These are phyloP conservation scores for Penicillium lividum DNA, from an alignment of 495 filamentous ascomycete species.

Conservation along the genomic window DNA sequence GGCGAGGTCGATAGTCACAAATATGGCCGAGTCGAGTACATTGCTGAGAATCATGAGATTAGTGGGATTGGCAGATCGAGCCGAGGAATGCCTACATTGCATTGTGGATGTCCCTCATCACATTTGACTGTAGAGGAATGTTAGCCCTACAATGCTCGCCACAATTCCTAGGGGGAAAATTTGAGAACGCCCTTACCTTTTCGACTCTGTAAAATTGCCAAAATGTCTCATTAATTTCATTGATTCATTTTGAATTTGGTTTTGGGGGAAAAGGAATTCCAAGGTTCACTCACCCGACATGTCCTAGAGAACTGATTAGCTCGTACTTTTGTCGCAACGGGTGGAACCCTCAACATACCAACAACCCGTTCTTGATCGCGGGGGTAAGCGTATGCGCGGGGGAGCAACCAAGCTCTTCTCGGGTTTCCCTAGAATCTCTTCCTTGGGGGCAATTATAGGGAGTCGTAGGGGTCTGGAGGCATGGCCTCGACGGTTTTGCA, in stretches of 20 bases:
- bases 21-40: constrained; percentile 56
- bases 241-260: background rate
- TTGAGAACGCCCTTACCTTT: constrained; percentile 42
- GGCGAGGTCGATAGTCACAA: constrained; percentile 58
- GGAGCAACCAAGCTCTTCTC: constrained; percentile 35
- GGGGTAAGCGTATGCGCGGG: constrained; percentile 52
- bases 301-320: constrained; percentile 37
- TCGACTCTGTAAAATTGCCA: constrained; percentile 39
- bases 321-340: background rate
- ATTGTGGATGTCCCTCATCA: constrained; percentile 54
- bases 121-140: constrained; percentile 45
- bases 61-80: constrained; percentile 2
- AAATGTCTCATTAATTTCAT: constrained; percentile 10
- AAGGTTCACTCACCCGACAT: constrained; percentile 46
- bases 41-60: constrained; percentile 41
- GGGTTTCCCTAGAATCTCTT: constrained; percentile 32
- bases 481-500: constrained; percentile 38
- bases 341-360: constrained; percentile 40
- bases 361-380: constrained; percentile 54
- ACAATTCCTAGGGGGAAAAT: background rate
- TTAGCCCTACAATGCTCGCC: constrained; percentile 1
- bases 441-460: constrained; percentile 52
- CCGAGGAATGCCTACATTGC: constrained; percentile 44
- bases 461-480: constrained; percentile 42
- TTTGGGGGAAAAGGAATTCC: background rate